Evolutionary conservation across 495 filamentous ascomycete genomes (phyloP).

Genomic region (Tuber umbilicatum): DNA sequence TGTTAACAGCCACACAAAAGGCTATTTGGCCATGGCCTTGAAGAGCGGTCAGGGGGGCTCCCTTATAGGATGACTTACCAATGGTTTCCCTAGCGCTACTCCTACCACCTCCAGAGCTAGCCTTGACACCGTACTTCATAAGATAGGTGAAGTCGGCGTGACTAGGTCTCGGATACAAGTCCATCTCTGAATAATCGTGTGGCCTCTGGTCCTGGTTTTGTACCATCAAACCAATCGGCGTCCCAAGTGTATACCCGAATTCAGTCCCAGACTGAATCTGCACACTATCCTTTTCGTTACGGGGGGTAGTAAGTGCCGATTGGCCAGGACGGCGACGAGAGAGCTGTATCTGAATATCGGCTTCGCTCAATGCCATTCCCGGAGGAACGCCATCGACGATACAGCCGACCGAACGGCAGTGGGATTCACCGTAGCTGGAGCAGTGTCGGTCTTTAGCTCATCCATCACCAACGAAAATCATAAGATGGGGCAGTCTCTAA

Average conservation of each 20-base stretch:
- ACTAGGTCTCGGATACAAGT: constrained; percentile 79
- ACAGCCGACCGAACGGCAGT: constrained; percentile 83
- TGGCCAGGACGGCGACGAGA: constrained; percentile 86
- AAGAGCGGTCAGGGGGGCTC: background rate
- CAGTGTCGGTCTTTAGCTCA: constrained; percentile 11
- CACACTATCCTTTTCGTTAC: constrained; percentile 86
- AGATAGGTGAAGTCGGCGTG: constrained; percentile 97
- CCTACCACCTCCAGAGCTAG: constrained; percentile 83
- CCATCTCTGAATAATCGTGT: constrained; percentile 94
- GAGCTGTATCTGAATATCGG: constrained; percentile 92
- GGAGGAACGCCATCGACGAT: constrained; percentile 86
- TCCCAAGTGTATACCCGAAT: constrained; percentile 83
- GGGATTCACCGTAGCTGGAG: constrained; percentile 76
- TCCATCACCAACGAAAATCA: background rate
- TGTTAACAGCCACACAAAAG: constrained; percentile 5
- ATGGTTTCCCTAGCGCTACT: constrained; percentile 94
- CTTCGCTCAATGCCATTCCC: constrained; percentile 78
- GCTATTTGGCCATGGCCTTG: background rate
- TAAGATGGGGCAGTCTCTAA: constrained; percentile 19
- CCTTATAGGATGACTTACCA: constrained; percentile 45
- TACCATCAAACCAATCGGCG: constrained; percentile 83
- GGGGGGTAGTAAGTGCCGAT: constrained; percentile 80
- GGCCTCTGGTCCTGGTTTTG: constrained; percentile 89
- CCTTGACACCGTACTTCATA: constrained; percentile 94
- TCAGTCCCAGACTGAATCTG: constrained; percentile 93